A percentile compares a stretch with the other conserved stretches of the same genome.
phyloP scores from a whole-genome alignment of 768 basidiomycete species.

The Hygrophorus russula region DNA sequence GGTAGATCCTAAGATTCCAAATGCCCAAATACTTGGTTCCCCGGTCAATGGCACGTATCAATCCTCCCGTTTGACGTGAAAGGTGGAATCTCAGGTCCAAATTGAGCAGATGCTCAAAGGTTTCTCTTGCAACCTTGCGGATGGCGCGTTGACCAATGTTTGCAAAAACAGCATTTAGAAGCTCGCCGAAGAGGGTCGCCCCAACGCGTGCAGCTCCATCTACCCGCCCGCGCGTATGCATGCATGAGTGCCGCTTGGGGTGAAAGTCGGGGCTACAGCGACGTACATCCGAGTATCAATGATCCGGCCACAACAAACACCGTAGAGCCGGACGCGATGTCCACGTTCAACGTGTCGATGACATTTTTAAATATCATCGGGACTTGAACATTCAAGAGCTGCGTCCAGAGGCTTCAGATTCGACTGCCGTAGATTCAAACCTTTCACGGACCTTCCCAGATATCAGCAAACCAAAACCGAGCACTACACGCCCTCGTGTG shows the following conservation, averaged over 20 bases:
- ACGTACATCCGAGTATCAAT: constrained; percentile 83
- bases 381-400: constrained; percentile 97
- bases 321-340: constrained; percentile 60
- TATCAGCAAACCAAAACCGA: constrained; percentile 73
- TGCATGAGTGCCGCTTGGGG: neutral
- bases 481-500: constrained; percentile 69
- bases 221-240: constrained; percentile 19
- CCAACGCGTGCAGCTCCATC: constrained; percentile 88
- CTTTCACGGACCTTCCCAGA: constrained; percentile 61
- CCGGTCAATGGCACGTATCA: constrained; percentile 93
- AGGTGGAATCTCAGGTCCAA: constrained; percentile 91
- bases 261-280: neutral
- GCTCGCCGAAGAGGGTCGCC: constrained; percentile 81
- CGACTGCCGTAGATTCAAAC: constrained; percentile 2
- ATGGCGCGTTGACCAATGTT: constrained; percentile 92
- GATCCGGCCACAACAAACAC: constrained; percentile 92
- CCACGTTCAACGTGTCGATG: constrained; percentile 82
- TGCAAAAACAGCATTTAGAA: constrained; percentile 93
- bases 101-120: constrained; percentile 86
- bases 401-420: neutral
- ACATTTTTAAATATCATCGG: constrained; percentile 90
- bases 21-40: constrained; percentile 74
- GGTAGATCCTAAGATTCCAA: neutral
- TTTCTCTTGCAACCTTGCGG: constrained; percentile 89
- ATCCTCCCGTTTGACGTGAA: constrained; percentile 86